These are phyloP conservation scores for Macrolepiota albuminosa DNA, from an alignment of 768 basidiomycete species.

Conservation along the genomic window DNA sequence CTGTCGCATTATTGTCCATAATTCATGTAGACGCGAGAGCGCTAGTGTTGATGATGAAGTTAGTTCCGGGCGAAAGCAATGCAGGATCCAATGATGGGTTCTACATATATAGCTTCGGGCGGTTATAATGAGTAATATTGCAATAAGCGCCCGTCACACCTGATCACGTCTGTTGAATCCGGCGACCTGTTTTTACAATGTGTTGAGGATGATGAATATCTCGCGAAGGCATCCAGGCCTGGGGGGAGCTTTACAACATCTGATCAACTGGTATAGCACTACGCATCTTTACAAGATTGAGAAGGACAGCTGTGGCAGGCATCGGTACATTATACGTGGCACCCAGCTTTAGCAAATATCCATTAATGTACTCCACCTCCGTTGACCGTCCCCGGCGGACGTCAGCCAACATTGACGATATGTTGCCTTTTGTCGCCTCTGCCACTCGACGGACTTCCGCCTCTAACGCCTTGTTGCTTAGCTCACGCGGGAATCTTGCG, in stretches of 20 bases:
- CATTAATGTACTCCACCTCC: conserved; percentile 81
- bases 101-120: not conserved
- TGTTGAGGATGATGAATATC: not conserved
- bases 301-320: conserved; percentile 50
- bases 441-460: conserved; percentile 58
- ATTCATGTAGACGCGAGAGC: not conserved
- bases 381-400: conserved; percentile 56
- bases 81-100: no score
- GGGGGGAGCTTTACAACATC: conserved; percentile 19
- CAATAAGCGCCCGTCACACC: not conserved
- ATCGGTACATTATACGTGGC: conserved; percentile 49
- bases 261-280: conserved; percentile 50
- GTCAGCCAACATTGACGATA: conserved; percentile 80
- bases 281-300: conserved; percentile 58
- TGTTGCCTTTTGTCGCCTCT: conserved; percentile 54
- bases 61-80: not conserved
- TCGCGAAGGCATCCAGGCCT: not conserved
- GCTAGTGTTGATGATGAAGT: no score
- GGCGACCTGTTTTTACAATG: not conserved
- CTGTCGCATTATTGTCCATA: conserved; percentile 6
- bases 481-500: conserved; percentile 39
- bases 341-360: conserved; percentile 70
- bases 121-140: not conserved
- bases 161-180: not conserved
- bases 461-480: conserved; percentile 43